phyloP scores from a whole-genome alignment of 148 eudicot species.

The Rhododendron henanense region DNA sequence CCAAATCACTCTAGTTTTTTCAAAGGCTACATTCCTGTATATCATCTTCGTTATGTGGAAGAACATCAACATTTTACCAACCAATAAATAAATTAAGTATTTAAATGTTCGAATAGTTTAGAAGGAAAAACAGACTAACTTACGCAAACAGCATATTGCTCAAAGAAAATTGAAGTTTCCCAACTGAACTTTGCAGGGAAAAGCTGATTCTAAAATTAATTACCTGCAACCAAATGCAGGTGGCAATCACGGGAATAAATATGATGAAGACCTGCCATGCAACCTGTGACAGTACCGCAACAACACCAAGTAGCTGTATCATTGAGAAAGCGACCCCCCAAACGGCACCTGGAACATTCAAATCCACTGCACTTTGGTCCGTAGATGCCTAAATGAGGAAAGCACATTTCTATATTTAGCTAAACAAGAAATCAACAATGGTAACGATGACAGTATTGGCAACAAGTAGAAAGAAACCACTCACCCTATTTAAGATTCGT shows the following conservation, averaged over 20 bases:
- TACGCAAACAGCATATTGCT: neutral
- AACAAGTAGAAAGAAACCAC: no score
- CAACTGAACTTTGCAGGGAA: neutral
- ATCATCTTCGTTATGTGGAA: neutral
- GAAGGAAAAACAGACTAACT: neutral
- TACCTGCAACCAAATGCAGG: constrained; percentile 55
- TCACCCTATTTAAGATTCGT: no score
- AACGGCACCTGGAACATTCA: constrained; percentile 32
- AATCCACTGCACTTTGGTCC: constrained; percentile 55
- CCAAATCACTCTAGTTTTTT: neutral
- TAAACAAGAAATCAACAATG: constrained; percentile 2
- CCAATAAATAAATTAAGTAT: neutral
- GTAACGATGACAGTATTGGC: no score
- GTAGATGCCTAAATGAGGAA: constrained; percentile 46
- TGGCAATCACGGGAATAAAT: constrained; percentile 46
- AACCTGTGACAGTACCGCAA: constrained; percentile 55
- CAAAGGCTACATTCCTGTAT: neutral
- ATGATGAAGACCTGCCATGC: constrained; percentile 59
- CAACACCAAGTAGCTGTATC: constrained; percentile 46
- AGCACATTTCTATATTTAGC: neutral
- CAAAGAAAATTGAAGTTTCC: neutral
- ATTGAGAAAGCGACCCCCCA: constrained; percentile 34
- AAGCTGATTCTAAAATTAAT: neutral
- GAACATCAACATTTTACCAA: neutral
- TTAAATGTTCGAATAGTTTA: neutral